Evolutionary conservation across 1,284 basidiomycete genomes (phyloP).

Genomic region (Cryptococcus jaspeensis): DNA sequence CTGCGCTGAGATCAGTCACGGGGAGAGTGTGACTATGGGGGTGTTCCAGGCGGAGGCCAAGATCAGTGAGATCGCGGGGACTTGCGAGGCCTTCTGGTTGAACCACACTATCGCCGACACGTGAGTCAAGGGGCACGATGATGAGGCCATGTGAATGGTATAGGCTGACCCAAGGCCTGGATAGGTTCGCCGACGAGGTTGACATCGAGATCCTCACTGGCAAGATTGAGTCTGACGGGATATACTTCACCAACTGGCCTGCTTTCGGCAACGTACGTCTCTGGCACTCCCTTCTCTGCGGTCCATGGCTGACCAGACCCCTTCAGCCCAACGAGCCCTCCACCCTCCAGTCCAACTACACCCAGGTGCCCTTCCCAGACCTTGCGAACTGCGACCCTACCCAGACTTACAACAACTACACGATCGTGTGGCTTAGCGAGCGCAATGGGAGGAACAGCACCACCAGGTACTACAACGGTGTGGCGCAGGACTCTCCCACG

Average conservation of each 20-base stretch:
- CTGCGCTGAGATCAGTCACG: conserved; percentile 3
- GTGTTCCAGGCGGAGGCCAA: conserved; percentile 8
- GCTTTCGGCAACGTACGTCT: conserved; percentile 15
- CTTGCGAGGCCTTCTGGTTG: conserved; percentile 6
- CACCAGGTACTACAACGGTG: no score
- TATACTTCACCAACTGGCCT: conserved; percentile 4
- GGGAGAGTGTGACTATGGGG: background rate
- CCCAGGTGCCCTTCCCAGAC: background rate
- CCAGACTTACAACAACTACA: conserved; percentile 16
- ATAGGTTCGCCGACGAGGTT: conserved; percentile 6
- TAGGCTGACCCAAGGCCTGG: no score
- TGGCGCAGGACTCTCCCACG: no score
- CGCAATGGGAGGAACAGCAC: background rate
- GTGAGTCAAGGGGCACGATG: conserved; percentile 3
- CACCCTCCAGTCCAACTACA: conserved; percentile 5
- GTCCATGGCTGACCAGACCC: no score
- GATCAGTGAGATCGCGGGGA: background rate
- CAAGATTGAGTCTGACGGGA: background rate
- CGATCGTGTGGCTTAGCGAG: conserved; percentile 9
- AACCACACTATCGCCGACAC: background rate
- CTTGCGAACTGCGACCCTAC: conserved; percentile 10
- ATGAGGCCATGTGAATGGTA: no score
- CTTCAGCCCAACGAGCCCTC: conserved; percentile 6
- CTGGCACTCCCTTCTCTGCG: no score
- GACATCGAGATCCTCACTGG: conserved; percentile 19